Evolutionary conservation across 2,329 filamentous ascomycete genomes (phyloP), one percentile per base, ranked within the genome.

Genomic region (Knufia fluminis): DNA sequence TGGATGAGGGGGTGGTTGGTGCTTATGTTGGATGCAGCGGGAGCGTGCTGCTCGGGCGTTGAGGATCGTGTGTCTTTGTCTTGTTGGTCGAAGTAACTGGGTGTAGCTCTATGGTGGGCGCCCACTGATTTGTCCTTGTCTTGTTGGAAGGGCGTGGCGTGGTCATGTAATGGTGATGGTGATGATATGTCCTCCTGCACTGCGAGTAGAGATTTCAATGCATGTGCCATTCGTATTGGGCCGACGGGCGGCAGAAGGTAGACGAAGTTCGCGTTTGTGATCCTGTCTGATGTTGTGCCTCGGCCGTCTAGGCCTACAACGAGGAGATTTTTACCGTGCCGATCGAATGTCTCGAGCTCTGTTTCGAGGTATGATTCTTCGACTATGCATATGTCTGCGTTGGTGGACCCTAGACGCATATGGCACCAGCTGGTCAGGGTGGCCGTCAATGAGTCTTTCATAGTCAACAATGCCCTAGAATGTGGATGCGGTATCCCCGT

Each of bases 241-340:
- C 41, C 41, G n/a, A 45, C 19, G 10, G 41, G 41, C 24, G 41
- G 41, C 4, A 32, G 24, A n/a, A 32, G 8, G 31, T n/a, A 45
- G 12, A 31, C 12, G 19, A 16, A 45, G n/a, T 32, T 32, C 8
- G 41, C 26, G 8, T 32, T 4, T 23, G 4, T 4, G 23, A 45
- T 9, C 24, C 24, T 45, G 26, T 45, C 26, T 4, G 35, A 7
- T n/a, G 12, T 32, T 14, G n/a, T 4, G 9, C 23, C 26, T 4
- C 22, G 22, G 6, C 41, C 41, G 17, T 45, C 41, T 12, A 45
- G 22, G 8, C 41, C 26, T 4, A 45, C 19, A 14, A 45, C 41
- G 20, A 45, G 19, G 6, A 45, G 26, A 4, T 28, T 32, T 12
- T 31, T 6, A 12, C 12, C 19, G 17, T 6, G 10, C 12, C 4